Evolutionary conservation across 2,329 filamentous ascomycete genomes (phyloP), one percentile per base, ranked within the genome.

Genomic region (Fusarium sp.): DNA sequence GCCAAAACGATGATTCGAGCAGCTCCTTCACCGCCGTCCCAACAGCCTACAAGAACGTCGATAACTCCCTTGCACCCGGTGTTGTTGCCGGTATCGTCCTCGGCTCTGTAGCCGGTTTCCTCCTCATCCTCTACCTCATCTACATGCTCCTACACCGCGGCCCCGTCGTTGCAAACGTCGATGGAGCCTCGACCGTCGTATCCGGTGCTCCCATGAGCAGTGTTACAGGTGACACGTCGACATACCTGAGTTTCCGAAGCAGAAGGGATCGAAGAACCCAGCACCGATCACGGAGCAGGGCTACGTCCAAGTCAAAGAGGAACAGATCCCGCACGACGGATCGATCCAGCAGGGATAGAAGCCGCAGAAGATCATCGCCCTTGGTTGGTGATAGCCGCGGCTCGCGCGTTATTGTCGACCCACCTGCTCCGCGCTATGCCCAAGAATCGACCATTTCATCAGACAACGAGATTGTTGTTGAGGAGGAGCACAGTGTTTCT

Each of bases 91-190:
- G 78, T 68, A 83, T 84, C 60, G 81, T 83, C 6, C 76, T 85
- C 51, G 83, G 82, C 66, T 79, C 81, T 42, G 79, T 84, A 47
- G 81, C 78, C 28, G 87, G 82, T 53, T 85, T 89, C 75, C 75
- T 88, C 33, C 78, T 89, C 34, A 65, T 88, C 14, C 77, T 88
- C 31, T 84, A 84, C 76, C 72, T 88, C 14, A 67, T 88, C 58
- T 87, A 86, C 74, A 80, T 82, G 4, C 80, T 80, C n/a, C 76
- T 87, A 31, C 83, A 84, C 62, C 79, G 83, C 31, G 80, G 80
- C 2, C 82, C 80, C 3, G 72, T 78, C 38, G 75, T 75, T 55
- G 64, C 74, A 33, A 63, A 69, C 36, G 70, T 72, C 24, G 70
- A 71, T 6, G 62, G 62, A 14, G 53, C 58, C 47, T 70, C 67